phyloP scores from a whole-genome alignment of 768 basidiomycete species.

The Leucocoprinus birnbaumii region DNA sequence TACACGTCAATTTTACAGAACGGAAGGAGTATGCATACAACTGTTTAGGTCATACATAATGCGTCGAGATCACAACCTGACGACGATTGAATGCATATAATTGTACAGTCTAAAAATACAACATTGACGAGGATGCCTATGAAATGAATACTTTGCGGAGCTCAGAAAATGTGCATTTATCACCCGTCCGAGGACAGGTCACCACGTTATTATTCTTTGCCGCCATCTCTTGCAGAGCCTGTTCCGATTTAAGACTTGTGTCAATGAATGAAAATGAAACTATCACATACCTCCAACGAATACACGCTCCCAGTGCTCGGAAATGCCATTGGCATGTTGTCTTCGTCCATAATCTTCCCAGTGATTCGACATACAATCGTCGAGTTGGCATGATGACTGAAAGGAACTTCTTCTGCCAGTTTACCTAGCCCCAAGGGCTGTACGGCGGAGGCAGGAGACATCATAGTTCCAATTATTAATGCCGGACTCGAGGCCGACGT shows the following conservation, averaged over 20 bases:
- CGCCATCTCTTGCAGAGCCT: slow-evolving; percentile 90
- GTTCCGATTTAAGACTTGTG: slow-evolving; percentile 16
- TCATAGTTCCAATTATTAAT: not conserved
- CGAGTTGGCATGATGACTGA: slow-evolving; percentile 92
- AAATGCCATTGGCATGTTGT: slow-evolving; percentile 90
- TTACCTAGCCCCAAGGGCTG: slow-evolving; percentile 57
- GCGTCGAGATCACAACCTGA: no score
- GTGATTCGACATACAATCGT: slow-evolving; percentile 91
- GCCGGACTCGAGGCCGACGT: slow-evolving; percentile 1
- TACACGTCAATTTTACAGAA: no score
- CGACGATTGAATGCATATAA: no score
- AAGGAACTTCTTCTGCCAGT: slow-evolving; percentile 84
- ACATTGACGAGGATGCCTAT: slow-evolving; percentile 28
- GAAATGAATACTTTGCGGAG: slow-evolving; percentile 92
- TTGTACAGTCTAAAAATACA: no score
- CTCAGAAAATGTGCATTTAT: slow-evolving; percentile 57
- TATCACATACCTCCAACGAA: slow-evolving; percentile 78
- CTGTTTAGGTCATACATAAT: no score
- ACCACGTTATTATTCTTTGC: slow-evolving; percentile 74
- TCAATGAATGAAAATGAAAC: slow-evolving; percentile 5
- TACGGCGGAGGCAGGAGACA: slow-evolving; percentile 10
- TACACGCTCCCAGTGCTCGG: slow-evolving; percentile 91
- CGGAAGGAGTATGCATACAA: no score
- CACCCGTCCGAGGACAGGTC: slow-evolving; percentile 77
- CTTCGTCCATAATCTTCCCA: slow-evolving; percentile 93